Conservation (phyloP, 768 basidiomycete genomes). For the Kwoniella dejecticola region DNA sequence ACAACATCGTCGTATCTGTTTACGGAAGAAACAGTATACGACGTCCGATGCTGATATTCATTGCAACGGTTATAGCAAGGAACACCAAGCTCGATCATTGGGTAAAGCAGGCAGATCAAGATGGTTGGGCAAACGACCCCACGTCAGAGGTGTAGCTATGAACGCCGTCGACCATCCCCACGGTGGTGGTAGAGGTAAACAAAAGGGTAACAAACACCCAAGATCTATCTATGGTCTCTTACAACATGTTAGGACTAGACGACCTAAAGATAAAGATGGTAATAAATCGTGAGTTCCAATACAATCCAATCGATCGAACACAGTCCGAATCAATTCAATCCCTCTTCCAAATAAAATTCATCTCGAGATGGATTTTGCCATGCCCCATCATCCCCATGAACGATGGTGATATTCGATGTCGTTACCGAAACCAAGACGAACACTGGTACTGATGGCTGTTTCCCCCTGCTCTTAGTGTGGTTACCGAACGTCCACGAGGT, state of each 20-base stretch:
- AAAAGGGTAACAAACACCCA: conserved; percentile 93
- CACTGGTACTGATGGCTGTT: background rate
- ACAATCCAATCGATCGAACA: background rate
- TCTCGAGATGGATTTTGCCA: too few species aligned
- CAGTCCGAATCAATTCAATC: background rate
- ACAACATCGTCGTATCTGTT: too few species aligned
- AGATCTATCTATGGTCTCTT: conserved; percentile 90
- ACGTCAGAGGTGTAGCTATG: conserved; percentile 94
- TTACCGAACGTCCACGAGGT: conserved; percentile 51
- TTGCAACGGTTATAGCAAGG: too few species aligned
- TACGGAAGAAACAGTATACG: too few species aligned
- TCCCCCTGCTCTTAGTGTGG: conserved; percentile 34
- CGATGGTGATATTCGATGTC: too few species aligned
- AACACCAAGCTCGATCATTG: conserved; percentile 79
- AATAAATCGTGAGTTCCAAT: conserved; percentile 61
- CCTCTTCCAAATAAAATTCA: too few species aligned
- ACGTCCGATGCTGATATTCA: too few species aligned
- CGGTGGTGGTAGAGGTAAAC: conserved; percentile 93
- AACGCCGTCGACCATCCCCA: conserved; percentile 83
- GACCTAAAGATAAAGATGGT: conserved; percentile 80
- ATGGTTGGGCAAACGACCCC: conserved; percentile 82
- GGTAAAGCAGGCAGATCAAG: conserved; percentile 90
- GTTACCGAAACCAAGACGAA: too few species aligned
- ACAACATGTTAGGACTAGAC: conserved; percentile 88
- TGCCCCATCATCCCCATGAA: too few species aligned